A percentile compares a stretch with the other conserved stretches of the same genome.
Conservation (phyloP, 106 monocot species). For the Chionographis japonica region DNA sequence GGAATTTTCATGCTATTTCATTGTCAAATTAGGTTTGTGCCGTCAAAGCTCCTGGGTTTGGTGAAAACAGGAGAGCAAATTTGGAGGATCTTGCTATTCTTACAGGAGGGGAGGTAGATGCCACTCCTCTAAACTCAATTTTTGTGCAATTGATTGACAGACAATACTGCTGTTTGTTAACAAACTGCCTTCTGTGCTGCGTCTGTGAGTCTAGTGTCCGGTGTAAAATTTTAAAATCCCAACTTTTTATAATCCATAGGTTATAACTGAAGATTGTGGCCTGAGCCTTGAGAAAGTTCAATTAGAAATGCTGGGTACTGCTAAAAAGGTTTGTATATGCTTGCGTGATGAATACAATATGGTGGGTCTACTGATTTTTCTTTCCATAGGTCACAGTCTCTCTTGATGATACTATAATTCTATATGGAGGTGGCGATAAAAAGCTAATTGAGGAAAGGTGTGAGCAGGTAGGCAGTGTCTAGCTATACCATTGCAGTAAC, state of each 20-base stretch:
- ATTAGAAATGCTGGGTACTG: slow-evolving; percentile 87
- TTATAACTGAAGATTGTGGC: slow-evolving; percentile 75
- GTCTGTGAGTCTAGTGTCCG: too few relatives aligned
- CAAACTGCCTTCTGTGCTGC: neutral
- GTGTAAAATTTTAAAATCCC: neutral
- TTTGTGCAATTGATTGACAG: neutral
- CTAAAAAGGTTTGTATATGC: slow-evolving; percentile 64
- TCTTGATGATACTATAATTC: slow-evolving; percentile 84
- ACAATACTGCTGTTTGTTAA: neutral
- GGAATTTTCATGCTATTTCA: neutral
- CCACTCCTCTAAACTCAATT: neutral
- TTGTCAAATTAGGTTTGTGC: slow-evolving; percentile 66
- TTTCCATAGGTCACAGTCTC: slow-evolving; percentile 59
- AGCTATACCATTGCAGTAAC: neutral
- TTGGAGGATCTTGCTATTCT: slow-evolving; percentile 90
- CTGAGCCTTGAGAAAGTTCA: slow-evolving; percentile 62
- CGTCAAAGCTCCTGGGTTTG: slow-evolving; percentile 94
- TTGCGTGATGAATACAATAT: neutral
- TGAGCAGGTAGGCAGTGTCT: slow-evolving; percentile 50
- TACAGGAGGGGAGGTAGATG: slow-evolving; percentile 82
- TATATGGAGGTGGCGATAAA: slow-evolving; percentile 87
- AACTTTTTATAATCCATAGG: slow-evolving; percentile 37
- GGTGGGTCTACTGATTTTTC: neutral
- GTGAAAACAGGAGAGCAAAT: slow-evolving; percentile 84
- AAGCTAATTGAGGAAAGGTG: slow-evolving; percentile 81